Percentiles rank a stretch among this genome's conserved stretches.
Conservation (phyloP, 2,329 filamentous ascomycete species). For the Akanthomyces uredinophilus region DNA sequence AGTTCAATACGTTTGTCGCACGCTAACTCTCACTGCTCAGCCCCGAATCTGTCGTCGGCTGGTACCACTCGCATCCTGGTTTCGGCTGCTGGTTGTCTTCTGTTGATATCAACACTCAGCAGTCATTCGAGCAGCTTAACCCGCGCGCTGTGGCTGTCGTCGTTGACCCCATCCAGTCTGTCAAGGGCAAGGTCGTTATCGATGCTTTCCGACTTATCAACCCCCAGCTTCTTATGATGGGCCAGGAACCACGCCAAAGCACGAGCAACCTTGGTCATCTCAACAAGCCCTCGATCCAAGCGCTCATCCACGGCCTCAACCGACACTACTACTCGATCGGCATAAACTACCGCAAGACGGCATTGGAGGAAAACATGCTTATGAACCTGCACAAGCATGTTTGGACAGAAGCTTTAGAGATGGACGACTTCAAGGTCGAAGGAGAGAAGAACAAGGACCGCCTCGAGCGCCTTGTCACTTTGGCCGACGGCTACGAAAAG, state of each 20-base stretch:
- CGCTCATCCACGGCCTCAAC: constrained; percentile 95
- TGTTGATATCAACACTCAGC: constrained; percentile 99
- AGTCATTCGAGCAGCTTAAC: constrained; percentile 98
- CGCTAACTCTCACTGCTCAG: constrained; percentile 39
- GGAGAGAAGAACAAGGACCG: constrained; percentile 80
- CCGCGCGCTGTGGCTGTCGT: constrained; percentile 96
- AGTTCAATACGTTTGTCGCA: neutral
- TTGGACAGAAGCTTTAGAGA: constrained; percentile 95
- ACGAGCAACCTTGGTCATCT: constrained; percentile 96
- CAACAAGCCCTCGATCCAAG: constrained; percentile 99
- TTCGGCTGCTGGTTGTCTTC: constrained; percentile 99
- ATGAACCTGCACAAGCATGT: constrained; percentile 99
- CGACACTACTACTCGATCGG: constrained; percentile 98
- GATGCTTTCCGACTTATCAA: constrained; percentile 98
- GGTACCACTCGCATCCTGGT: constrained; percentile 99
- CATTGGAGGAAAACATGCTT: constrained; percentile 97
- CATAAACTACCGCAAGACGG: constrained; percentile 97
- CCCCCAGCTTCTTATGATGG: constrained; percentile 94
- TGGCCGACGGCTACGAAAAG: constrained; percentile 97
- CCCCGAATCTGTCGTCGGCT: constrained; percentile 94
- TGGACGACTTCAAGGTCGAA: constrained; percentile 90
- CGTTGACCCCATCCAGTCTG: constrained; percentile 96
- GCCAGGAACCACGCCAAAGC: constrained; percentile 94
- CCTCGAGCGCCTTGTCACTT: constrained; percentile 77
- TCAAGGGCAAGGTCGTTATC: constrained; percentile 99